Conservation (phyloP, 164 flowering plant species). For the Houttuynia cordata region DNA sequence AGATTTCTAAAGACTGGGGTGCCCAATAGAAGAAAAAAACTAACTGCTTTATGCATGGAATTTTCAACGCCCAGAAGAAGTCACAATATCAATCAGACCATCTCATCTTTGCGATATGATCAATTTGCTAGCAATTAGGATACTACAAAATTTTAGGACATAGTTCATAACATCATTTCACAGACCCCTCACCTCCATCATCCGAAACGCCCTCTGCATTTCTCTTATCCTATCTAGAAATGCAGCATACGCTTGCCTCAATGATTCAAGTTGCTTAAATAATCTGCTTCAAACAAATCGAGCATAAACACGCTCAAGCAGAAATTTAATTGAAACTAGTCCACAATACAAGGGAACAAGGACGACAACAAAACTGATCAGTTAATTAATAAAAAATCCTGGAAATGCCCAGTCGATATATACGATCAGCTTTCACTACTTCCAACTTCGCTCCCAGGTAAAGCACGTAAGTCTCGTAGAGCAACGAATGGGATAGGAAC, state of each 20-base stretch:
- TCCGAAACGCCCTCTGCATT: neutral
- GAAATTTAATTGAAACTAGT: neutral
- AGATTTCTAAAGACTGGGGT: no score
- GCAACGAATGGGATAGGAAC: conserved; percentile 33
- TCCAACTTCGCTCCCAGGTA: conserved; percentile 61
- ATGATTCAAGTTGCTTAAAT: conserved; percentile 53
- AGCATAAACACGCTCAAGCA: neutral
- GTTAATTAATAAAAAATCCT: conserved; percentile 28
- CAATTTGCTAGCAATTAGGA: no score
- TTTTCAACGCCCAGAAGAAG: no score
- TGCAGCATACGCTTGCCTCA: conserved; percentile 43
- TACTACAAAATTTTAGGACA: no score
- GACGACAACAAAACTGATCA: no score
- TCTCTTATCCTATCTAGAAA: conserved; percentile 31
- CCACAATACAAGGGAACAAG: neutral
- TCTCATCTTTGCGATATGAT: neutral
- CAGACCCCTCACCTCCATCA: neutral
- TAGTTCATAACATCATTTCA: no score
- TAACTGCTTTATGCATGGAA: no score
- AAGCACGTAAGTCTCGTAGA: conserved; percentile 56
- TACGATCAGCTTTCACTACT: conserved; percentile 43
- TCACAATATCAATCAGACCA: neutral
- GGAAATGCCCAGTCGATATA: conserved; percentile 59
- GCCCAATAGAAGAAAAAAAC: no score
- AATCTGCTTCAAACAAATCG: conserved; percentile 31